Base-by-base conservation (phyloP, 495 filamentous ascomycete genomes). In the Penicillium malachiteum region DNA sequence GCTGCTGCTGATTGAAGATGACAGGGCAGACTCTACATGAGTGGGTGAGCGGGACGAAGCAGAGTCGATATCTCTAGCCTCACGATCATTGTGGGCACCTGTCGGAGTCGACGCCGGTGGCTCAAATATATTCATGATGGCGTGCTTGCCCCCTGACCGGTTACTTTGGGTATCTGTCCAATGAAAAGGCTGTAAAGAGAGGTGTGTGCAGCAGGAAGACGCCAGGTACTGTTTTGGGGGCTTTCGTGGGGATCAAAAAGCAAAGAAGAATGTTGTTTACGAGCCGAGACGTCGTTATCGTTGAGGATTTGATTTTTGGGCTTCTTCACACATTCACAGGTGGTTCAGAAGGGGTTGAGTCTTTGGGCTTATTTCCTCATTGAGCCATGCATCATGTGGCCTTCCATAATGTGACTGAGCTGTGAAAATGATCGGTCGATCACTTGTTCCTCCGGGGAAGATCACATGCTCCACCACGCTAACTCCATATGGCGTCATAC, bases 41-140 rank as follows among this genome's bases (percentile, higher is more conserved):
- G 54, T 63, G 40, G 66, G 62, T 32, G 68, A 70, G 48, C 62
- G 57, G 31, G 66, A 69, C 44, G 65, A 66, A 8, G 64, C 64
- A 60, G 62, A 68, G 52, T 42, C 43, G 48, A 59, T 57, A 43
- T 62, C 50, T 57, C 54, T 60, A 53, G 55, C 55, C 45, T 44
- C 41, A 14, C 13, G 48, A 26, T 40, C 12, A 48, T 48, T 50
- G 50, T 47, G 43, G 37, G 54, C 39, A n/a, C 63, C 60, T 55
- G 57, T 67, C 56, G 60, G 56, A 64, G 52, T 17, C 35, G 56
- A 55, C 45, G 54, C 58, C 62, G 59, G 64, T 68, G 65, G 63
- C 59, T 71, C 68, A 59, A 59, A 60, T 31, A 64, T 63, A 44
- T 70, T 65, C 74, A 75, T 75, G 60, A 73, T 74, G 71, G 64